Evolutionary conservation across 345 rosid species (phyloP).

Genomic region (Excoecaria cochinchinensis): DNA sequence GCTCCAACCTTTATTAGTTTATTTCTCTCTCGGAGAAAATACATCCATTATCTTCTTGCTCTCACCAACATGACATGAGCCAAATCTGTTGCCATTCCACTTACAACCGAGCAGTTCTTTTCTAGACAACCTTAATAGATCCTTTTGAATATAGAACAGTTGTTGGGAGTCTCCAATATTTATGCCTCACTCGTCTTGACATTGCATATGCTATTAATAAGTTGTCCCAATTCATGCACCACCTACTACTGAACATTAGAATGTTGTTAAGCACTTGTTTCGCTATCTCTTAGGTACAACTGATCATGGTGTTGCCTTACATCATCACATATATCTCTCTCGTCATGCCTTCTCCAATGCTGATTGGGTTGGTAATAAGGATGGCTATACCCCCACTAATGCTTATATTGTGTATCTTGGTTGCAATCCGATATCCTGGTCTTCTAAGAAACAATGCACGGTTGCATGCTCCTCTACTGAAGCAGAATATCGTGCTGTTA

Average conservation of each 20-base stretch:
- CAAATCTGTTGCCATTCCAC: neutral
- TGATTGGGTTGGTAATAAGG: neutral
- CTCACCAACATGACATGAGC: neutral
- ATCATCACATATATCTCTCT: neutral
- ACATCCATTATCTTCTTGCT: neutral
- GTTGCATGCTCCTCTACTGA: neutral
- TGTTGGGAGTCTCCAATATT: neutral
- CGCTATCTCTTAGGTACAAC: neutral
- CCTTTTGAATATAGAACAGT: neutral
- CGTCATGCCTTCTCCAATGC: neutral
- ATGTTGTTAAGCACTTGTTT: neutral
- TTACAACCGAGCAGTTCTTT: neutral
- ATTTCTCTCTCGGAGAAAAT: neutral
- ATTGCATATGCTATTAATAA: neutral
- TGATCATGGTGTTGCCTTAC: neutral
- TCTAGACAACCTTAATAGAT: neutral
- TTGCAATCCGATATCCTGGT: neutral
- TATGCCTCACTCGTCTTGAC: neutral
- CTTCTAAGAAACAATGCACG: neutral
- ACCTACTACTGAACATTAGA: neutral
- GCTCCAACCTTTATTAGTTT: neutral
- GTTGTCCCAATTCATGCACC: slow-evolving; percentile 6
- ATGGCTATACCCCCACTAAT: neutral
- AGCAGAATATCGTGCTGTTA: neutral
- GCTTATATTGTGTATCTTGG: neutral